Evolutionary conservation across 208 protist genomes (phyloP).

Genomic region (Lotmaria passim): DNA sequence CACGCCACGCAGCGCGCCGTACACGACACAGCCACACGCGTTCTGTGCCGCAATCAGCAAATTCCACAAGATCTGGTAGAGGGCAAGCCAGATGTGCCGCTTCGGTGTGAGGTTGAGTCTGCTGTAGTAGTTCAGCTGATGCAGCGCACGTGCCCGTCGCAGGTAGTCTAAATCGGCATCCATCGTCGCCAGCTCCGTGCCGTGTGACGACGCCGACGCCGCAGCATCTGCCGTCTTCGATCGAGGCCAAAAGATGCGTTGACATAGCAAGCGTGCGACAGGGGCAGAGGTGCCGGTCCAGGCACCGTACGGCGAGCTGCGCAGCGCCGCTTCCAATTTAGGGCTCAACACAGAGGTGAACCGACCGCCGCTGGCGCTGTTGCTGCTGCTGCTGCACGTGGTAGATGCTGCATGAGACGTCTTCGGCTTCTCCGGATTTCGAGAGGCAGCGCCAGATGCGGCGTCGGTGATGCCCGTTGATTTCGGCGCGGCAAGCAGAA

Average conservation of each 20-base stretch:
- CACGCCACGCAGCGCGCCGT: constrained; percentile 42
- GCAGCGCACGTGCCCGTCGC: constrained; percentile 50
- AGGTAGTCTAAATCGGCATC: constrained; percentile 73
- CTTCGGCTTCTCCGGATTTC: background rate
- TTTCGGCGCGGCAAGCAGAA: background rate
- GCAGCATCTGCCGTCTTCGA: background rate
- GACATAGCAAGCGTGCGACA: constrained; percentile 13
- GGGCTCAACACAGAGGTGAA: background rate
- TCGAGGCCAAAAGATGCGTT: constrained; percentile 12
- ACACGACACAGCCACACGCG: constrained; percentile 60
- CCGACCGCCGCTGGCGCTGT: no score
- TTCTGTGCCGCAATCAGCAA: constrained; percentile 54
- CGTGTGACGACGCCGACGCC: background rate
- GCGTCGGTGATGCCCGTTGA: no score
- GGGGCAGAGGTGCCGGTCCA: constrained; percentile 19
- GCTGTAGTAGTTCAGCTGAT: constrained; percentile 84
- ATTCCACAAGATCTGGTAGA: constrained; percentile 79
- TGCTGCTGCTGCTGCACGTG: constrained; percentile 2
- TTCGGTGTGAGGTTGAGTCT: constrained; percentile 80
- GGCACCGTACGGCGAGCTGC: constrained; percentile 21
- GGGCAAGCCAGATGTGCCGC: constrained; percentile 61
- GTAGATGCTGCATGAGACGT: background rate
- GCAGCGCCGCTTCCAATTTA: constrained; percentile 16
- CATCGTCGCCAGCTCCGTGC: constrained; percentile 40
- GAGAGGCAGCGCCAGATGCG: no score